Evolutionary conservation across 768 basidiomycete species (phyloP).

Genomic region (Boletus pseudo-olivaceus): DNA sequence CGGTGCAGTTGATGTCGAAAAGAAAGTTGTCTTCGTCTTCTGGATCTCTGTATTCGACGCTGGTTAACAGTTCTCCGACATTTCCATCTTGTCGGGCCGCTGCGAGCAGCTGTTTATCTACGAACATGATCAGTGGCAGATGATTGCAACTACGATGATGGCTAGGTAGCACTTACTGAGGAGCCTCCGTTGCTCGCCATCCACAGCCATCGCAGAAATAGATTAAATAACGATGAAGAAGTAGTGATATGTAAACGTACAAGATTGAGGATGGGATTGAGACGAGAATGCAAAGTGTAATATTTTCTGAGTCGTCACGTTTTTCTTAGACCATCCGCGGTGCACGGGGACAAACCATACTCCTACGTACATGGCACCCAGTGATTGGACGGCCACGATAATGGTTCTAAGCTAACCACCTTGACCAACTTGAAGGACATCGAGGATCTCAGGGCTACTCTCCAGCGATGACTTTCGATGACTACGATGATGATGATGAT

Average conservation of each 20-base stretch:
- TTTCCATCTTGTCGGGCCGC: conserved; percentile 24
- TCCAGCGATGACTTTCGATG: conserved; percentile 8
- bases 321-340: neutral
- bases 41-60: conserved; percentile 20
- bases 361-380: neutral
- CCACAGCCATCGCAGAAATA: conserved; percentile 12
- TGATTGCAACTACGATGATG: neutral
- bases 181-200: conserved; percentile 11
- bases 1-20: conserved; percentile 32
- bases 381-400: neutral
- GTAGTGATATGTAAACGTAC: neutral
- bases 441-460: too few species aligned
- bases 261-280: neutral
- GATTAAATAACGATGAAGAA: neutral
- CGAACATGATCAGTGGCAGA: neutral
- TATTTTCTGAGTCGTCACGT: neutral
- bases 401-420: neutral
- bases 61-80: conserved; percentile 24
- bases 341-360: neutral
- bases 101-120: conserved; percentile 25
- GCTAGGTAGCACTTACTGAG: conserved; percentile 15
- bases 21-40: conserved; percentile 15
- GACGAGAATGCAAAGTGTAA: neutral
- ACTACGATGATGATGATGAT: neutral
- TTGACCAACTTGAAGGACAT: neutral